These are phyloP conservation scores for Fusarium sp. DNA, from an alignment of 2,329 filamentous ascomycete genomes.

Conservation along the genomic window DNA sequence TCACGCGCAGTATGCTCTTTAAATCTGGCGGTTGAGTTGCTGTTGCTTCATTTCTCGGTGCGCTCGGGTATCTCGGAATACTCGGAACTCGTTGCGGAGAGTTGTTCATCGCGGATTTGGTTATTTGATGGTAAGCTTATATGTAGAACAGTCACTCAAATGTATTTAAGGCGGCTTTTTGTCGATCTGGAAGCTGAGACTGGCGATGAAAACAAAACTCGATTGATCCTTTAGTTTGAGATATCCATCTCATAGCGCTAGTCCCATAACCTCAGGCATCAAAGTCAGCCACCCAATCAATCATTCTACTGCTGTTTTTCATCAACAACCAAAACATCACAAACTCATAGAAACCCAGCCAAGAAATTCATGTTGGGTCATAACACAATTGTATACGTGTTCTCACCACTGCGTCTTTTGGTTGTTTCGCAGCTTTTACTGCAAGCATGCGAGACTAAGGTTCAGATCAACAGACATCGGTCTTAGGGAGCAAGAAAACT, in stretches of 20 bases:
- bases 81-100: not conserved
- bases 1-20: constrained; percentile 10
- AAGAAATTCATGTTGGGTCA: not conserved
- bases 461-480: not conserved
- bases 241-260: not conserved
- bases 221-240: not conserved
- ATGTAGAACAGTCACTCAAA: rapidly evolving
- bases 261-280: not conserved
- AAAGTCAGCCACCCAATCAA: not conserved
- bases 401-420: not conserved
- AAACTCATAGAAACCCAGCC: rapidly evolving
- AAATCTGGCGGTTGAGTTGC: not conserved
- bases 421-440: not conserved
- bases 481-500: not conserved
- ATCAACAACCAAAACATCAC: not conserved
- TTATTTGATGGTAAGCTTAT: rapidly evolving
- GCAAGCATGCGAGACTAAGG: not conserved
- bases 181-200: rapidly evolving
- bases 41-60: not conserved
- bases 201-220: not conserved
- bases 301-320: not conserved
- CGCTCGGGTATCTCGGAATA: constrained; percentile 3
- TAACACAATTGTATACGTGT: not conserved
- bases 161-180: not conserved
- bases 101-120: not conserved